A percentile compares a stretch with the other conserved stretches of the same genome.
These are phyloP conservation scores for Cokeromyces recurvatus DNA, from an alignment of 371 early-diverging fungal genomes.

Conservation along the genomic window DNA sequence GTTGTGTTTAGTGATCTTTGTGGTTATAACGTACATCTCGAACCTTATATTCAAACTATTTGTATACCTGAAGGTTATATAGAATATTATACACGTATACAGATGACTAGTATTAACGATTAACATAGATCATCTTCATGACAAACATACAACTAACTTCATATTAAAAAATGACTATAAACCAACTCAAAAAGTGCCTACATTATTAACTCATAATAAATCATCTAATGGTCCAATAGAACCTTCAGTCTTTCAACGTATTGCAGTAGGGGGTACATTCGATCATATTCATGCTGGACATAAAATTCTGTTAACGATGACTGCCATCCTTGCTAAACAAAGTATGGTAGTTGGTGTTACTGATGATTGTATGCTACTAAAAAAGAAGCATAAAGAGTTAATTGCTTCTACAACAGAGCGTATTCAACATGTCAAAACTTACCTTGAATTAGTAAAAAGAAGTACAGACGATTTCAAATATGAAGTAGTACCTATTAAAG, in stretches of 20 bases:
- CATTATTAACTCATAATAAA: no score
- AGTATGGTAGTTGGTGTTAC: conserved; percentile 75
- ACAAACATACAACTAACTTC: no score
- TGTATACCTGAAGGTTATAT: conserved; percentile 12
- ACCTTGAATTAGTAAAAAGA: conserved; percentile 53
- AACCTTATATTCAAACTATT: conserved; percentile 12
- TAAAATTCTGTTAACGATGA: conserved; percentile 84
- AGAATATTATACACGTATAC: no score
- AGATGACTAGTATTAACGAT: no score
- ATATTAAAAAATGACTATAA: no score
- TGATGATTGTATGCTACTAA: conserved; percentile 62
- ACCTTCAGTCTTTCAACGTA: conserved; percentile 30
- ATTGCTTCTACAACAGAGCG: conserved; percentile 71
- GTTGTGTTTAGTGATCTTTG: conserved; percentile 32
- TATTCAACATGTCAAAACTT: conserved; percentile 32
- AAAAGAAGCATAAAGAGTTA: conserved; percentile 66
- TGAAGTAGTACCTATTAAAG: conserved; percentile 69
- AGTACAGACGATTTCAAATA: conserved; percentile 44
- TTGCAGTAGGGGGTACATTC: conserved; percentile 94
- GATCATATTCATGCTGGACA: conserved; percentile 96
- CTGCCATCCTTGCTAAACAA: conserved; percentile 61
- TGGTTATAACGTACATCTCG: conserved; percentile 21
- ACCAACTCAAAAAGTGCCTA: no score
- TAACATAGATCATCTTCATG: no score
- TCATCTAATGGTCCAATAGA: not conserved